phyloP scores from a whole-genome alignment of 495 filamentous ascomycete species.

The Podospora anserina region DNA sequence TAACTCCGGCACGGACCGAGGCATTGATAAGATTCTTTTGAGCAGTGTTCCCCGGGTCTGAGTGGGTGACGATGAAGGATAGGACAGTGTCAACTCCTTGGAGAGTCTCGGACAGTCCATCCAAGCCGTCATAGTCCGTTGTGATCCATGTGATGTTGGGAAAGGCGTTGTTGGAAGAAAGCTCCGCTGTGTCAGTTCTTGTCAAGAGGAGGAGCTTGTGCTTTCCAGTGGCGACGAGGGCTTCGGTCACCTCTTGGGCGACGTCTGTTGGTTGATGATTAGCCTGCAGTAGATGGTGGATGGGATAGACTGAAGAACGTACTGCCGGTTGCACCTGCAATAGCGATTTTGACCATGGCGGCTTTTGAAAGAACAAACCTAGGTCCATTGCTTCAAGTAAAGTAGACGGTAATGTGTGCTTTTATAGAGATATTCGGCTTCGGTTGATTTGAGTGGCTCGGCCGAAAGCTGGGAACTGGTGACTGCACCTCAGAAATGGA shows the following conservation, averaged over 20 bases:
- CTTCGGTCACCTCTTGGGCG: conserved; percentile 53
- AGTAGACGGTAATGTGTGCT: no score
- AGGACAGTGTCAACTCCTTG: conserved; percentile 52
- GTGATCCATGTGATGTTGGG: conserved; percentile 31
- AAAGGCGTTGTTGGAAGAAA: neutral
- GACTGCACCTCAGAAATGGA: no score
- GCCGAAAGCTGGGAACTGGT: no score
- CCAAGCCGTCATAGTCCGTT: conserved; percentile 44
- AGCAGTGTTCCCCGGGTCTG: conserved; percentile 31
- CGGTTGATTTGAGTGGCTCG: no score
- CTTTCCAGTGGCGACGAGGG: conserved; percentile 46
- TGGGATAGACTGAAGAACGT: conserved; percentile 18
- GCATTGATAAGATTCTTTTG: conserved; percentile 53
- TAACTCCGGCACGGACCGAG: conserved; percentile 49
- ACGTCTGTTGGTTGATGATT: conserved; percentile 39
- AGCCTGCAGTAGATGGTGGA: neutral
- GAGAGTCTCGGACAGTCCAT: conserved; percentile 36
- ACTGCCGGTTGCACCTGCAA: conserved; percentile 52
- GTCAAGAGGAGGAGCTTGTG: conserved; percentile 51
- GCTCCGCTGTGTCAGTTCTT: conserved; percentile 37
- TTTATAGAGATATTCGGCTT: no score
- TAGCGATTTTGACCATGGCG: conserved; percentile 53
- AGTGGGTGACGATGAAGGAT: conserved; percentile 44
- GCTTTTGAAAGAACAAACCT: no score
- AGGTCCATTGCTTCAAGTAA: no score